Evolutionary conservation across 176 grass and related monocot species (phyloP).

Genomic region (Eremochloa ophiuroides): DNA sequence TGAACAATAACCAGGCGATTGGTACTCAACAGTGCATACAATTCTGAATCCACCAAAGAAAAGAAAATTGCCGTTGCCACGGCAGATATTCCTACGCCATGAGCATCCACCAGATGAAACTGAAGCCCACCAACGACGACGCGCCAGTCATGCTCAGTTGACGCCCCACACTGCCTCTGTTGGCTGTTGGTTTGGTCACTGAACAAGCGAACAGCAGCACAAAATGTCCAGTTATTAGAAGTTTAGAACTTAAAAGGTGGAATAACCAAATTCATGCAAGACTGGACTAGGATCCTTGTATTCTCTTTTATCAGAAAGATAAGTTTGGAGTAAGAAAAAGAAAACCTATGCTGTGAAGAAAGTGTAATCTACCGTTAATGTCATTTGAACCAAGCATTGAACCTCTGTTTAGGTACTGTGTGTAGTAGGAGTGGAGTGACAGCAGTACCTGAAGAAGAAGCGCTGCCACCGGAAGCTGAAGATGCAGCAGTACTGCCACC

Average conservation of each 20-base stretch:
- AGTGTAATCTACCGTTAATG: neutral
- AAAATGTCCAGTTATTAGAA: neutral
- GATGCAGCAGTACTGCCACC: constrained; percentile 21
- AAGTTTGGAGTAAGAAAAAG: neutral
- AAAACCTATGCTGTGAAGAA: neutral
- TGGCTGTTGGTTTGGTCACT: constrained; percentile 35
- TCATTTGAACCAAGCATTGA: neutral
- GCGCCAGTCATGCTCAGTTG: neutral
- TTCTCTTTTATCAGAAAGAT: neutral
- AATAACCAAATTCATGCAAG: too few species aligned
- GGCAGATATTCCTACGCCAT: neutral
- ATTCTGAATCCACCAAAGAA: neutral
- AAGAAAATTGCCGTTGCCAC: neutral
- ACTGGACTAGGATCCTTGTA: neutral
- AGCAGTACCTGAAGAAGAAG: constrained; percentile 23
- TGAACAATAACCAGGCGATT: neutral
- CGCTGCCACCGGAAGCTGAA: constrained; percentile 24
- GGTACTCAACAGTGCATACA: neutral
- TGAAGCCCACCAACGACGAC: neutral
- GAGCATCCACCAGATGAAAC: constrained; percentile 13
- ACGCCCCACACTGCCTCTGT: neutral
- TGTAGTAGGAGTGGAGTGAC: neutral
- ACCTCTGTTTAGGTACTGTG: neutral
- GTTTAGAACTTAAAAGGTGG: neutral
- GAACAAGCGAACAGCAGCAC: neutral